phyloP scores from a whole-genome alignment of 164 flowering plant genomes.

The Litsea cubeba region DNA sequence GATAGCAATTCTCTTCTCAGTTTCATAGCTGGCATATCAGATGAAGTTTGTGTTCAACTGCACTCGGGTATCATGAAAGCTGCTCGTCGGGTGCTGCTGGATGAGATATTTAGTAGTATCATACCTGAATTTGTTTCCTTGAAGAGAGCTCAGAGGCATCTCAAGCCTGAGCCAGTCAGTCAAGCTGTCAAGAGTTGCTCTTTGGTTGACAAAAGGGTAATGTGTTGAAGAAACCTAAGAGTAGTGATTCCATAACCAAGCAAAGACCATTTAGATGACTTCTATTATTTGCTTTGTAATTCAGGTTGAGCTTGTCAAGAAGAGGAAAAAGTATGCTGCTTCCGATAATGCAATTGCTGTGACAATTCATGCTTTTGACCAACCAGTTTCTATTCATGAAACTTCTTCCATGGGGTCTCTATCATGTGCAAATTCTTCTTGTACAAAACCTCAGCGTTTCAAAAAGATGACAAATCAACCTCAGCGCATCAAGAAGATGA shows the following conservation, averaged over 20 bases:
- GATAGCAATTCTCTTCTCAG: constrained; percentile 19
- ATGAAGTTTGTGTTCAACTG: constrained; percentile 61
- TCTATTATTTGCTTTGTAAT: constrained; percentile 10
- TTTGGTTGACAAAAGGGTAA: constrained; percentile 23
- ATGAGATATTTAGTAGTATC: constrained; percentile 67
- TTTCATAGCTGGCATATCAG: constrained; percentile 54
- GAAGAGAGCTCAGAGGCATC: constrained; percentile 47
- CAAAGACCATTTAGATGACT: not conserved
- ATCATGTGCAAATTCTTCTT: constrained; percentile 39
- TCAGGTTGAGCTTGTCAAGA: constrained; percentile 22
- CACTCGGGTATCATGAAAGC: constrained; percentile 82
- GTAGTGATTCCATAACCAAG: not conserved
- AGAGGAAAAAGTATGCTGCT: constrained; percentile 12
- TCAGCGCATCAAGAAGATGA: constrained; percentile 11
- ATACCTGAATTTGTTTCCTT: constrained; percentile 47
- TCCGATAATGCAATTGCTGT: constrained; percentile 14
- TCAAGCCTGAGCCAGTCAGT: constrained; percentile 25
- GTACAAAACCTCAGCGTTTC: constrained; percentile 2
- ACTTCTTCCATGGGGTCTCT: constrained; percentile 12
- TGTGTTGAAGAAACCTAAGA: not conserved
- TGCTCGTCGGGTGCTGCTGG: constrained; percentile 69
- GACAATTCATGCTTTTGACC: constrained; percentile 12
- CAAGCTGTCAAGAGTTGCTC: constrained; percentile 19
- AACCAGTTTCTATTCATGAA: constrained; percentile 6
- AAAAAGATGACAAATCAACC: constrained; percentile 18